These are phyloP conservation scores for Clarireedia hainanense DNA, from an alignment of 2,329 filamentous ascomycete species.

Conservation along the genomic window DNA sequence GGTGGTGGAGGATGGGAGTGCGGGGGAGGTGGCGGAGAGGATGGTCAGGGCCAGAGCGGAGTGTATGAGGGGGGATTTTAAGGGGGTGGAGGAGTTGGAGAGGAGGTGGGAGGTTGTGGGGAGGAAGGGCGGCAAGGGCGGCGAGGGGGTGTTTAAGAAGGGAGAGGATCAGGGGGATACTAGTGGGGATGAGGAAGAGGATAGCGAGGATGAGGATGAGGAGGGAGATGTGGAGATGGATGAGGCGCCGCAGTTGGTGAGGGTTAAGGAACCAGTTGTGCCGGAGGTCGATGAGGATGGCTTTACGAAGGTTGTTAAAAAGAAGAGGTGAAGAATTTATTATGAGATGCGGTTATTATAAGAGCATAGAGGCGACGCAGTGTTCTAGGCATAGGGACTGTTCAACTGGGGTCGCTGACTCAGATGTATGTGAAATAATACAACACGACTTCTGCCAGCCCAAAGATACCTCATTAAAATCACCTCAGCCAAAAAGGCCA, in stretches of 20 bases:
- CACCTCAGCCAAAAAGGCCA: too few species aligned
- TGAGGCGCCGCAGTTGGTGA: constrained; percentile 57
- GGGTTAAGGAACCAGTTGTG: constrained; percentile 51
- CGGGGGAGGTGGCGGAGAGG: constrained; percentile 61
- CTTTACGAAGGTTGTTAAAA: constrained; percentile 67
- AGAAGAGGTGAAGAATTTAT: constrained; percentile 38
- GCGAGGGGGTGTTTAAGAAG: constrained; percentile 37
- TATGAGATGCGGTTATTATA: too few species aligned
- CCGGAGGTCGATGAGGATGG: constrained; percentile 76
- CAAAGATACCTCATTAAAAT: too few species aligned
- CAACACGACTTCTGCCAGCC: too few species aligned
- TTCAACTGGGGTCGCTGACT: too few species aligned
- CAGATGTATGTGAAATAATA: too few species aligned
- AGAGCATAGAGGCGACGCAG: neutral
- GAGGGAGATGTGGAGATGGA: constrained; percentile 58
- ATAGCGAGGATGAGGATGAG: constrained; percentile 42
- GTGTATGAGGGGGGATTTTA: constrained; percentile 51
- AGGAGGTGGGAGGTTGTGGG: constrained; percentile 47
- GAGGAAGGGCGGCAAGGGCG: constrained; percentile 48
- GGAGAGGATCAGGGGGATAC: constrained; percentile 50
- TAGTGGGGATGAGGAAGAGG: constrained; percentile 48
- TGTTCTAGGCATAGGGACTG: neutral
- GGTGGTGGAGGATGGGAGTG: constrained; percentile 83
- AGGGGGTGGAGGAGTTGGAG: constrained; percentile 52
- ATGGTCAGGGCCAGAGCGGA: constrained; percentile 63